Evolutionary conservation across 768 basidiomycete species (phyloP), one percentile per base, ranked within the genome.

Genomic region (Grammothele lineata): DNA sequence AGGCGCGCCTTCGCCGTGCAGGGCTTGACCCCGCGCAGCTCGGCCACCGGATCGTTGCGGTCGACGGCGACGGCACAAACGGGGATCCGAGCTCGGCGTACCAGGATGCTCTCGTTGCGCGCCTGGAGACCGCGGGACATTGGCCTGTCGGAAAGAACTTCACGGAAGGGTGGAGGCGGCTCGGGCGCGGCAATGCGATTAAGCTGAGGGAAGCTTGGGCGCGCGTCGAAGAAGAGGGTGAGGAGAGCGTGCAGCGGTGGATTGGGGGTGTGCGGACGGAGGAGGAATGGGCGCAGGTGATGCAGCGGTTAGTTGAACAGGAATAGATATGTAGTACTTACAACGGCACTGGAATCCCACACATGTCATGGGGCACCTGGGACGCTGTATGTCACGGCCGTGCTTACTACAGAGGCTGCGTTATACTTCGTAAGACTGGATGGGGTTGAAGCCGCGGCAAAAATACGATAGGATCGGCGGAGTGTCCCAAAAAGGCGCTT

Each of bases 141-240:
- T 58, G 79, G 19, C 71, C 70, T 3, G 66, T 71, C 40, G 73
- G 73, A 0, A 61, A 55, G 50, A 69, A 67, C 23, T 79, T 65
- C 49, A 77, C 78, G 18, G 78, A 80, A 54, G 50, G 56, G 12
- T 80, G 78, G 79, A 61, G 78, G 32, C 61, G 71, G 36, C 61
- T 67, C 30, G 61, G 64, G 2, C 56, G 64, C 30, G 52, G 51
- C 1, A 66, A 71, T 39, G 48, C 59, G 15, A 60, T 63, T 34
- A 56, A 74, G 37, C 68, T 70, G 39, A 57, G 66, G 15, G 68
- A 70, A 1, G 64, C 53, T 2, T 81, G 80, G 78, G 61, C 58
- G 37, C 62, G 72, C 7, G 70, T 77, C 10, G 73, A 76, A 54
- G 59, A 56, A 21, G 61, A 68, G 3, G 76, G 73, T 2, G 51